A percentile compares a stretch with the other conserved stretches of the same genome.
These are phyloP conservation scores for Oryza coarctata DNA, from an alignment of 176 grass and related monocot genomes.

Conservation along the genomic window DNA sequence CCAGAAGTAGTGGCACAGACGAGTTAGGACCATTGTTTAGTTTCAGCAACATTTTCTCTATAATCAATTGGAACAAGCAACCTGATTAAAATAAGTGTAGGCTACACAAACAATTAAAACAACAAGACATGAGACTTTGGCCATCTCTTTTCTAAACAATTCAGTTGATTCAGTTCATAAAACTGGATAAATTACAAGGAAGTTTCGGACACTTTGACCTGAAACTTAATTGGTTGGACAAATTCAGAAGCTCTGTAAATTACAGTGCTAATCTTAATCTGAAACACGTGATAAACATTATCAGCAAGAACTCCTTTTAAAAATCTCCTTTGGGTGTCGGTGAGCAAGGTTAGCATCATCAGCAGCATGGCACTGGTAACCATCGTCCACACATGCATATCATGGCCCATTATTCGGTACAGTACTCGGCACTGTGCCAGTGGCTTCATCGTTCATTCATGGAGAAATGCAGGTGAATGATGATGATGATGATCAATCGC, in stretches of 20 bases:
- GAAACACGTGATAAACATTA: neutral
- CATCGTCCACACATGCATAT: neutral
- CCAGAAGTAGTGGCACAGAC: slow-evolving; percentile 7
- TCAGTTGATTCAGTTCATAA: neutral
- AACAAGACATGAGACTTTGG: neutral
- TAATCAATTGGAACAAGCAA: neutral
- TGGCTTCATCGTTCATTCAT: neutral
- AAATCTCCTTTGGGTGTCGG: neutral
- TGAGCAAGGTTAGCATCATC: neutral
- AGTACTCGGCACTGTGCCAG: neutral
- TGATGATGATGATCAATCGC: neutral
- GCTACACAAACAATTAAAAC: neutral
- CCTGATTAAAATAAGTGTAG: slow-evolving; percentile 1
- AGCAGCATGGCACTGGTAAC: neutral
- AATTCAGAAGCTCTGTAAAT: neutral
- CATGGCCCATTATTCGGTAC: slow-evolving; percentile 2
- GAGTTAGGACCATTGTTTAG: neutral
- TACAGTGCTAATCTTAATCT: neutral
- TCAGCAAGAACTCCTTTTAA: neutral
- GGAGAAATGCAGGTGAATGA: neutral
- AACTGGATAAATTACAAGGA: neutral
- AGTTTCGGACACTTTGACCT: neutral
- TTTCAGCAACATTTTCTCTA: neutral
- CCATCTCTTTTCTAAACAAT: neutral
- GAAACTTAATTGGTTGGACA: neutral